Base-by-base conservation (phyloP, 805 yeast genomes). In the Cyberlindnera veronae region DNA sequence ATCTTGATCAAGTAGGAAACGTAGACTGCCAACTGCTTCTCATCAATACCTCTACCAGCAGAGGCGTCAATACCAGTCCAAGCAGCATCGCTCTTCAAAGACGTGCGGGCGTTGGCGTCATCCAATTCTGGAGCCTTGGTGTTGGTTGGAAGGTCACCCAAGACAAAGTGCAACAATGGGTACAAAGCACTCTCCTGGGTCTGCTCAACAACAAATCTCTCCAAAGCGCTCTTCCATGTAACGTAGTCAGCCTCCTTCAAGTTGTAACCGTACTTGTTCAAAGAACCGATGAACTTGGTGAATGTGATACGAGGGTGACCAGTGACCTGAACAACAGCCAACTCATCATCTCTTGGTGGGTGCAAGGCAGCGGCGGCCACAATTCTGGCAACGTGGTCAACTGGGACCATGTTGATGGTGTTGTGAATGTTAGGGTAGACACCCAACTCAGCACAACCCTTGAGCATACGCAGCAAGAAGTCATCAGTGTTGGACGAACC, bases 401-500 rank as follows among this genome's bases (percentile, higher is more conserved):
- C 99, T 3, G 99, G 99, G 17, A 88, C 97, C 84, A 90, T 88
- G 64, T 93, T 93, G 28, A 91, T 95, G 34, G 81, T 77, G 69
- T 93, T 93, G 50, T 77, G 63, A 50, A 93, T 89, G 55, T 84
- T 84, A 24, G 99, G 99, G 53, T 77, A 83, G 36, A 72, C 68
- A 10, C 96, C 95, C 44, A 95, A 66, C 64, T 93, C 95, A 38
- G 81, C 81, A 64, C 95, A 82, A 23, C 99, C 98, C 71, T 93
- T 93, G 68, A 93, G 71, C 85, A 90, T 84, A 63, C 99, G 77
- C 49, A 91, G 69, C 57, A 93, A 69, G 81, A 91, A 93, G 64
- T 93, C 99, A 66, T 93, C 99, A 4, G 98, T 90, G 67, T 91
- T 93, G 37, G 95, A 79, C 17, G 95, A 81, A 50, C 99, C 99